A percentile compares a stretch with the other conserved stretches of the same genome.
These are phyloP conservation scores for Vaccinium macrocarpon DNA, from an alignment of 148 eudicot species.

Conservation along the genomic window DNA sequence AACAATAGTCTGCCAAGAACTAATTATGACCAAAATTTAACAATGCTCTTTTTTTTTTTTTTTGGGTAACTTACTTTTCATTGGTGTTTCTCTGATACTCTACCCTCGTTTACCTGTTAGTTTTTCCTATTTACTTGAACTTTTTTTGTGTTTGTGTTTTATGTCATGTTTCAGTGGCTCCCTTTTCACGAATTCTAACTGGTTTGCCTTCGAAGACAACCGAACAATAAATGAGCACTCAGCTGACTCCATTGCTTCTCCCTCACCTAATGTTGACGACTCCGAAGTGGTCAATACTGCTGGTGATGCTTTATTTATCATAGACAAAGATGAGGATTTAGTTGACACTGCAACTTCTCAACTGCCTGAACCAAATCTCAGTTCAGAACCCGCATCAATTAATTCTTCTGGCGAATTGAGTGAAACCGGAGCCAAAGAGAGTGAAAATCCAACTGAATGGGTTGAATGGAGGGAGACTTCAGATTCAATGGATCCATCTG, in stretches of 20 bases:
- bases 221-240: slow-evolving; percentile 35
- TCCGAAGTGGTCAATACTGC: slow-evolving; percentile 18
- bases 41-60: not conserved
- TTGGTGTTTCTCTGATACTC: not conserved
- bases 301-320: slow-evolving; percentile 30
- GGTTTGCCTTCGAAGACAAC: slow-evolving; percentile 87
- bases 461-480: slow-evolving; percentile 85
- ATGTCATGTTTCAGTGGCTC: slow-evolving; percentile 50
- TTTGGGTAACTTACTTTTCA: not conserved
- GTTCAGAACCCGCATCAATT: slow-evolving; percentile 14
- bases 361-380: slow-evolving; percentile 26
- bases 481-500: slow-evolving; percentile 35
- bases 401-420: slow-evolving; percentile 13
- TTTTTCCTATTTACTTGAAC: not conserved
- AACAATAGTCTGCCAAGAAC: not conserved
- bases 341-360: slow-evolving; percentile 42
- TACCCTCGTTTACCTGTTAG: not conserved
- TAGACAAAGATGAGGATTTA: slow-evolving; percentile 32
- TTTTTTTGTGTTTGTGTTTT: not conserved
- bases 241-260: slow-evolving; percentile 42
- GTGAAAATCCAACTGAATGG: slow-evolving; percentile 59
- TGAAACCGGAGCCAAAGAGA: slow-evolving; percentile 28
- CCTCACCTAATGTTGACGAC: slow-evolving; percentile 43
- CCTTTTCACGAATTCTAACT: slow-evolving; percentile 77
- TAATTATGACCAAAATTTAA: not conserved